Evolutionary conservation across 257 asterid genomes (phyloP).

Genomic region (Solanum sejunctum): DNA sequence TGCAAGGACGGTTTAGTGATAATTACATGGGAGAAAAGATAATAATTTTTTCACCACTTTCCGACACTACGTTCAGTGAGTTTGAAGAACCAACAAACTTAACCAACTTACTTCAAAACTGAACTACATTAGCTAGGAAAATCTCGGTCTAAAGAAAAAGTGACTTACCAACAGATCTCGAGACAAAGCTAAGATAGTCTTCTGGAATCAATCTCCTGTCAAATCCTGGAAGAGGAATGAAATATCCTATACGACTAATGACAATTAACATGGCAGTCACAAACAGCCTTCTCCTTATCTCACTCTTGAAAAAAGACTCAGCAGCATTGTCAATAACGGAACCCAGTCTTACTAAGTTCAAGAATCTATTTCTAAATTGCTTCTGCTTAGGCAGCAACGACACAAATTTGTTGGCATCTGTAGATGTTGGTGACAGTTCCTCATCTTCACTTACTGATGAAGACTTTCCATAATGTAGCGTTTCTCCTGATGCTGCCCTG

Average conservation of each 20-base stretch:
- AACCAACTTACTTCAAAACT: neutral
- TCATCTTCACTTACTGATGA: constrained; percentile 14
- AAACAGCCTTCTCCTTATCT: constrained; percentile 86
- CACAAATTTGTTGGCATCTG: constrained; percentile 4
- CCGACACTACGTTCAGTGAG: neutral
- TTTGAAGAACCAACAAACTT: neutral
- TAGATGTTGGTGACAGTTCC: constrained; percentile 7
- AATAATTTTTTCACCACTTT: neutral
- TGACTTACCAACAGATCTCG: constrained; percentile 75
- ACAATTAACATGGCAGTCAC: constrained; percentile 67
- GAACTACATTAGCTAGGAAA: neutral
- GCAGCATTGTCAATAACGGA: constrained; percentile 63
- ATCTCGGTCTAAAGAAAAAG: neutral
- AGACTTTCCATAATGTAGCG: constrained; percentile 31
- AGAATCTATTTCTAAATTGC: constrained; percentile 59
- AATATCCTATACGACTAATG: constrained; percentile 82
- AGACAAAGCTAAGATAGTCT: constrained; percentile 74
- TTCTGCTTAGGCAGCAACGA: constrained; percentile 18
- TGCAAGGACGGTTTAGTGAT: constrained; percentile 18
- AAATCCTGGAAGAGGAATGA: constrained; percentile 88
- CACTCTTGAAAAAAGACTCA: constrained; percentile 94
- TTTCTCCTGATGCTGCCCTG: constrained; percentile 45
- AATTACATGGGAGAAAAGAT: neutral
- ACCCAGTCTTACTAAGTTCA: constrained; percentile 56
- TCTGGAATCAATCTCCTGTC: constrained; percentile 91